Evolutionary conservation across 164 flowering plant species (phyloP).

Genomic region (Chimonanthus praecox): DNA sequence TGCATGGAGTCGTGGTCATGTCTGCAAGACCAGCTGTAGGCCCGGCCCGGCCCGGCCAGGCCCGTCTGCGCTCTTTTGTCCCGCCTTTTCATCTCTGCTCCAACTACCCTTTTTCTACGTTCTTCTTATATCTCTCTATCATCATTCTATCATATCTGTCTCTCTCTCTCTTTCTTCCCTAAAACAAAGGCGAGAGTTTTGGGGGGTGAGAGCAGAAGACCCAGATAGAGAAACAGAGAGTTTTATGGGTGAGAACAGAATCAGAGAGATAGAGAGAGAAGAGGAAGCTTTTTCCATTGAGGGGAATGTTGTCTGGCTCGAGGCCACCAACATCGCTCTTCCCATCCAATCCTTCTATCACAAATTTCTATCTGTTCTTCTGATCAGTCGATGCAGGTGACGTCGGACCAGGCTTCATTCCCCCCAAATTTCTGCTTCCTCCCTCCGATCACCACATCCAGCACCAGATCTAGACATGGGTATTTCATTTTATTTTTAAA

Average conservation of each 20-base stretch:
- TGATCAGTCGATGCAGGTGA: constrained; percentile 18
- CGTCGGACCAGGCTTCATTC: constrained; percentile 90
- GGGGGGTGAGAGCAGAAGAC: constrained; percentile 4
- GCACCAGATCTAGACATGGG: not conserved
- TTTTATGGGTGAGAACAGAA: not conserved
- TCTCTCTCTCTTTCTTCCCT: constrained; percentile 8
- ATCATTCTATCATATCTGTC: constrained; percentile 11
- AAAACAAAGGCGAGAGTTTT: constrained; percentile 14
- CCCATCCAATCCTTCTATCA: not conserved
- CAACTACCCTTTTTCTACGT: constrained; percentile 1
- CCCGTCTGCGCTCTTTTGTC: constrained; percentile 32
- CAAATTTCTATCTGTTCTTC: not conserved
- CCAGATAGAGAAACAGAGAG: not conserved
- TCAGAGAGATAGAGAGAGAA: not conserved
- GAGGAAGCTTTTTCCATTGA: constrained; percentile 43
- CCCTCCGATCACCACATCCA: not conserved
- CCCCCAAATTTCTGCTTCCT: constrained; percentile 47
- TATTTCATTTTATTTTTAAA: not conserved
- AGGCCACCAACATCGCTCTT: constrained; percentile 33
- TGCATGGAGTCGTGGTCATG: constrained; percentile 31
- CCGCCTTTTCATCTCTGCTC: constrained; percentile 20
- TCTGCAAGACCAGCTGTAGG: constrained; percentile 33
- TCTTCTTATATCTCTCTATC: constrained; percentile 16
- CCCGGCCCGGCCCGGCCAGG: constrained; percentile 35
- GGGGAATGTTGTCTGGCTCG: constrained; percentile 92